phyloP scores from a whole-genome alignment of 1,139 yeast species.

The Magnusiomyces tetraspermus region DNA sequence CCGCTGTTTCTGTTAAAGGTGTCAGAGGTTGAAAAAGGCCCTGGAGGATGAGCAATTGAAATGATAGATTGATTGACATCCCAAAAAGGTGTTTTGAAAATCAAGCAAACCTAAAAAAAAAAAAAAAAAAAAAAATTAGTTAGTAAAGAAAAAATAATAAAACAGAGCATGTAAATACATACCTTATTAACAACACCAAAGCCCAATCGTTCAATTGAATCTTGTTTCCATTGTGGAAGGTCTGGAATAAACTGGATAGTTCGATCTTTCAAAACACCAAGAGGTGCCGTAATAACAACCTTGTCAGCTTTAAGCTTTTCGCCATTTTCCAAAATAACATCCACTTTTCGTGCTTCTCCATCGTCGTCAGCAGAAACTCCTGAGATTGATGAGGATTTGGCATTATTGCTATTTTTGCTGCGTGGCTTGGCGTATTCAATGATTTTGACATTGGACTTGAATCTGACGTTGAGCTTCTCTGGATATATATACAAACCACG shows the following conservation, averaged over 20 bases:
- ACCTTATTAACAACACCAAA: constrained; percentile 37
- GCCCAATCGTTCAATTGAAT: constrained; percentile 35
- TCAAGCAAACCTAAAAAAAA: constrained; percentile 26
- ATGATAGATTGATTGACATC: constrained; percentile 31
- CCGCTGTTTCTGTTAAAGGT: not conserved
- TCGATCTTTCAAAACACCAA: constrained; percentile 36
- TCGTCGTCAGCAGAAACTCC: not conserved
- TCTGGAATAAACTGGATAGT: constrained; percentile 36
- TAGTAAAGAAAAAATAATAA: constrained; percentile 1
- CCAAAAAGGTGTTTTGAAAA: constrained; percentile 37
- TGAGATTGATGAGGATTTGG: constrained; percentile 19
- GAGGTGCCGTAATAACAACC: constrained; percentile 35
- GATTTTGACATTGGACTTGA: constrained; percentile 34
- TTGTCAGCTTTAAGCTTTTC: constrained; percentile 35
- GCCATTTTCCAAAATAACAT: constrained; percentile 31
- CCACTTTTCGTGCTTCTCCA: constrained; percentile 13
- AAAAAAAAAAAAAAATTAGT: not conserved
- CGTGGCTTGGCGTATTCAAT: constrained; percentile 28
- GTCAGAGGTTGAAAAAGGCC: constrained; percentile 15
- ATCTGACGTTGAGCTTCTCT: constrained; percentile 34
- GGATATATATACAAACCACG: constrained; percentile 36
- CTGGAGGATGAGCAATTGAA: constrained; percentile 26
- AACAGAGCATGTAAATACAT: too few species aligned
- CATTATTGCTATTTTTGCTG: not conserved
- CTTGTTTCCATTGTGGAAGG: constrained; percentile 36